Evolutionary conservation across 1,139 yeast genomes (phyloP).

Genomic region (Yamadazyma mexicana): DNA sequence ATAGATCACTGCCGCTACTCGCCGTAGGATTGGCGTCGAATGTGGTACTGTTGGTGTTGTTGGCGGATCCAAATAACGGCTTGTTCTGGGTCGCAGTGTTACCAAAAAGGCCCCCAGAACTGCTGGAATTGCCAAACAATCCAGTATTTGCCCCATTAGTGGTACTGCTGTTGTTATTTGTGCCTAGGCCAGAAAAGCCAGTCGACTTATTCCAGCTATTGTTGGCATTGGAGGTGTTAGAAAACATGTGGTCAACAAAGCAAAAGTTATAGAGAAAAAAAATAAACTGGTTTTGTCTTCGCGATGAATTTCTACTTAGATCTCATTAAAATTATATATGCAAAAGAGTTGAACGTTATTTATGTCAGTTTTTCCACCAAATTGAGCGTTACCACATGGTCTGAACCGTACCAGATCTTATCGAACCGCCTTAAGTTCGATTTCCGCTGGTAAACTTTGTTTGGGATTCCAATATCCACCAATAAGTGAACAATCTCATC

Average conservation of each 20-base stretch:
- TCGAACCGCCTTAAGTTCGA: conserved; percentile 46
- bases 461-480: conserved; percentile 77
- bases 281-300: background rate
- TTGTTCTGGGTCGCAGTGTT: conserved; percentile 2
- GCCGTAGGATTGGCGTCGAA: background rate
- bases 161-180: too few relatives aligned
- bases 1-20: conserved; percentile 5
- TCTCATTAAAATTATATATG: background rate
- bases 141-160: conserved; percentile 5
- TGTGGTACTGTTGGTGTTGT: conserved; percentile 3
- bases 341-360: background rate
- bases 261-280: background rate
- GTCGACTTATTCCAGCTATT: conserved; percentile 14
- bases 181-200: conserved; percentile 25
- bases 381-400: conserved; percentile 22
- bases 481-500: conserved; percentile 49
- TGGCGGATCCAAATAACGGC: conserved; percentile 3
- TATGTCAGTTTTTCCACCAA: conserved; percentile 8
- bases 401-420: conserved; percentile 44
- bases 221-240: conserved; percentile 6
- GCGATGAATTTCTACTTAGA: background rate
- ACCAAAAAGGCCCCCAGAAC: conserved; percentile 2
- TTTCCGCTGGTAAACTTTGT: conserved; percentile 39
- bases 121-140: conserved; percentile 18
- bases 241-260: conserved; percentile 7